Evolutionary conservation across 2,329 filamentous ascomycete genomes (phyloP), one percentile per base, ranked within the genome.

Genomic region (Pezicula rhizophila): DNA sequence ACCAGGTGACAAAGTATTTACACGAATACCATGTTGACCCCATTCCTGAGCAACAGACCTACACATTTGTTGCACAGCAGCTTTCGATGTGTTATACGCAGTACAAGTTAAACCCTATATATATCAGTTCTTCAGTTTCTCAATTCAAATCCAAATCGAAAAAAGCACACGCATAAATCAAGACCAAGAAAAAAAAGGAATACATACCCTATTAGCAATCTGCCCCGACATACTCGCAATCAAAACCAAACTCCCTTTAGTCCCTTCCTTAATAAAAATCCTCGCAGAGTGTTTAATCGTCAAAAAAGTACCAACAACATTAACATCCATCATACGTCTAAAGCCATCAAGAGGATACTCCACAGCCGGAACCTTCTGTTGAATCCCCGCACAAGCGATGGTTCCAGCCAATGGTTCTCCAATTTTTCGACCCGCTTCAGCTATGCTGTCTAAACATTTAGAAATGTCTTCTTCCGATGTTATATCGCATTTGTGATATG

Each of bases 251-350:
- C 70, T 76, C 0, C 74, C 75, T 1, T 66, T 64, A 0, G 60
- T 67, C 6, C 68, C 64, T 42, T 65, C 67, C 45, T 68, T 65
- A 20, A 70, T 66, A 53, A 77, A 60, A 39, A 84, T 78, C 51
- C 79, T 73, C 42, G 84, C 85, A 20, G 84, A 78, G 50, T 83
- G 81, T 69, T 86, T 84, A 52, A 83, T 84, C 60, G 83, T 87
- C 66, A 84, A 73, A 66, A 82, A 84, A 17, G 77, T 79, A 15
- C 85, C 85, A 15, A 76, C 86, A 63, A 87, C 73, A 68, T 89
- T 87, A 56, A 85, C 79, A 59, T 82, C 72, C 61, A 89, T 74
- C 64, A 89, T 84, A 67, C 81, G 76, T 57, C 79, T 73, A 68
- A 81, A 87, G 61, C 80, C 80, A 64, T 82, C 62, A 20, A 68